These are phyloP conservation scores for Licmophora abbreviata DNA, from an alignment of 108 stramenopile genomes.

Conservation along the genomic window DNA sequence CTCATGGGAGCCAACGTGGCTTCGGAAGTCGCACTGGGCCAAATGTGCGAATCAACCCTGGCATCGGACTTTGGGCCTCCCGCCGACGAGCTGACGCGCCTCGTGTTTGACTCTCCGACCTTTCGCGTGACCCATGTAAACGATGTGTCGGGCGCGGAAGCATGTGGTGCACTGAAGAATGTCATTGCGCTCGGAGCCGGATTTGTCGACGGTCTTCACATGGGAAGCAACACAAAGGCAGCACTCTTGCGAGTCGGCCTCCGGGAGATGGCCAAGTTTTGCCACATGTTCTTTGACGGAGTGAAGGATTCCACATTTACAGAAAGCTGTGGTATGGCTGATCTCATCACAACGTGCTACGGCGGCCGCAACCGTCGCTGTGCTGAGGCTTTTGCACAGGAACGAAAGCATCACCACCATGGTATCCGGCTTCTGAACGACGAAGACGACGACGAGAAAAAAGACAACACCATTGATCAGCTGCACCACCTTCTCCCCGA, in stretches of 20 bases:
- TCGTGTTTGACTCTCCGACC: slow-evolving; percentile 65
- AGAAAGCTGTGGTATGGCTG: slow-evolving; percentile 94
- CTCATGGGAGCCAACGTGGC: slow-evolving; percentile 99
- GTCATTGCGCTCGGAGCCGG: slow-evolving; percentile 94
- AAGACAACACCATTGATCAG: background rate
- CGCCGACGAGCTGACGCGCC: slow-evolving; percentile 62
- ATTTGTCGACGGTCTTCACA: slow-evolving; percentile 87
- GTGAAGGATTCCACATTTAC: slow-evolving; percentile 76
- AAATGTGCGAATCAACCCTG: slow-evolving; percentile 94
- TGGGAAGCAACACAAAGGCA: slow-evolving; percentile 96
- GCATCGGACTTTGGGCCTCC: slow-evolving; percentile 74
- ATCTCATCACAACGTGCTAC: slow-evolving; percentile 96
- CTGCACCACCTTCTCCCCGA: background rate
- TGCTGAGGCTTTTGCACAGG: slow-evolving; percentile 83
- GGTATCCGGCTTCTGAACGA: slow-evolving; percentile 11
- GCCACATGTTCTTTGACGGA: slow-evolving; percentile 74
- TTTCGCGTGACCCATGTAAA: slow-evolving; percentile 86
- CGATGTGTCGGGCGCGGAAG: slow-evolving; percentile 89
- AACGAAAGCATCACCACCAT: slow-evolving; percentile 6
- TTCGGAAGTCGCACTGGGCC: slow-evolving; percentile 84
- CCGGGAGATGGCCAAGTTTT: slow-evolving; percentile 87
- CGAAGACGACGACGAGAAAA: slow-evolving; percentile 11
- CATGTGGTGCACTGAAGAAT: slow-evolving; percentile 96
- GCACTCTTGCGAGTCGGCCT: slow-evolving; percentile 88
- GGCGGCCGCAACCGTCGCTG: slow-evolving; percentile 94